Evolutionary conservation across 176 grass and related monocot genomes (phyloP), one percentile per base, ranked within the genome.

Genomic region (Luzula sylvatica): DNA sequence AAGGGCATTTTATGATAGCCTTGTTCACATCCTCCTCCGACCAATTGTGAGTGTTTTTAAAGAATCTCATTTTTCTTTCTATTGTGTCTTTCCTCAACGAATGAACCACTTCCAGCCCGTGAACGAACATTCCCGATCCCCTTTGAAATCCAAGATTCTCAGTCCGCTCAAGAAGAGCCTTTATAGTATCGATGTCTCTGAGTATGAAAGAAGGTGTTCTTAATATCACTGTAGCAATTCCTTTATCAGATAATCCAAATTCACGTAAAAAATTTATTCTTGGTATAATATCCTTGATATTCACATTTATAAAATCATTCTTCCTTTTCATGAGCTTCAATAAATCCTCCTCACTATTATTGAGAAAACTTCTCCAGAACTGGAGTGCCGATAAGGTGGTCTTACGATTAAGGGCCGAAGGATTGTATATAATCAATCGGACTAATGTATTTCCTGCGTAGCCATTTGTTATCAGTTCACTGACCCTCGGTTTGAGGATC

Each of bases 111-210:
- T 15, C 3, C 2, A 62, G 22, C 7, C 40, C 58, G 3, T 63
- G 25, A 4, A 63, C 15, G 42, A 62, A 62, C 58, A 62, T 62
- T n/a, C 45, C 46, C 23, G 58, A 62, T 62, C 23, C 58, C 42
- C 58, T 20, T 14, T n/a, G 17, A 46, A 62, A 27, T 16, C 59
- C 58, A 27, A 62, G 41, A 15, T 62, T 16, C 58, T 62, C 42
- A 20, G 58, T 47, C 7, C 8, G 20, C 2, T 62, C 15, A 21
- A 62, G 23, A 13, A 17, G 40, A 18, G 15, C 27, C 39, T 24
- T 62, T 43, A 62, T 44, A 29, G 35, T 45, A 26, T 62, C 58
- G n/a, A 26, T 1, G 2, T 15, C 42, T 60, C 6, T 23, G 17
- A 0, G 21, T 13, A 44, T 26, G 56, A 5, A 60, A 8, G 4